These are phyloP conservation scores for Inga laurina DNA, from an alignment of 306 rosid species.

Conservation along the genomic window DNA sequence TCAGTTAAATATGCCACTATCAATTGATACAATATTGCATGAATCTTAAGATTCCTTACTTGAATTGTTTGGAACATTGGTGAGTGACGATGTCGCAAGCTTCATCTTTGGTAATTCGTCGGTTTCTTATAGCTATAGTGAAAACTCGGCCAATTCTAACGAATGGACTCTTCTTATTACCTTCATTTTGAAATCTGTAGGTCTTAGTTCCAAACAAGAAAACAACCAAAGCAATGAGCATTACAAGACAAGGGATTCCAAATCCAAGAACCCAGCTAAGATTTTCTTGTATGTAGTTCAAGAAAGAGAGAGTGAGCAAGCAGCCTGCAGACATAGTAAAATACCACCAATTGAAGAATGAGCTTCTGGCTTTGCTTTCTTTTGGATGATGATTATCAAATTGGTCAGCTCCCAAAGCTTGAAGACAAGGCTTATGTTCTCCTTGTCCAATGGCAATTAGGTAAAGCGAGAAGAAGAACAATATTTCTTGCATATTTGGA, in stretches of 20 bases:
- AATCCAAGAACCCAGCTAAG: not conserved
- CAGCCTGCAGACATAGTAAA: not conserved
- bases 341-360: not conserved
- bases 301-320: too few relatives aligned
- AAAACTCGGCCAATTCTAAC: not conserved
- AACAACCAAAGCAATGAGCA: not conserved
- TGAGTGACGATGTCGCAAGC: not conserved
- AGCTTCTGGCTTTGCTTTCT: not conserved
- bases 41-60: not conserved
- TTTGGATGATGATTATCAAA: not conserved
- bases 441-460: constrained; percentile 4
- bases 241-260: not conserved
- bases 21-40: not conserved
- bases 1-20: not conserved
- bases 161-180: not conserved
- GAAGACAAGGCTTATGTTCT: not conserved
- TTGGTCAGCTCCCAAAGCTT: not conserved
- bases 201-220: constrained; percentile 7
- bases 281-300: not conserved
- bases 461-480: not conserved
- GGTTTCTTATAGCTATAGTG: not conserved
- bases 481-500: not conserved
- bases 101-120: not conserved
- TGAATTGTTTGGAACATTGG: not conserved
- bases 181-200: not conserved